A percentile compares a stretch with the other conserved stretches of the same genome.
Conservation (phyloP, 192 early-diverging fungal genomes). For the Linnemannia zychae region DNA sequence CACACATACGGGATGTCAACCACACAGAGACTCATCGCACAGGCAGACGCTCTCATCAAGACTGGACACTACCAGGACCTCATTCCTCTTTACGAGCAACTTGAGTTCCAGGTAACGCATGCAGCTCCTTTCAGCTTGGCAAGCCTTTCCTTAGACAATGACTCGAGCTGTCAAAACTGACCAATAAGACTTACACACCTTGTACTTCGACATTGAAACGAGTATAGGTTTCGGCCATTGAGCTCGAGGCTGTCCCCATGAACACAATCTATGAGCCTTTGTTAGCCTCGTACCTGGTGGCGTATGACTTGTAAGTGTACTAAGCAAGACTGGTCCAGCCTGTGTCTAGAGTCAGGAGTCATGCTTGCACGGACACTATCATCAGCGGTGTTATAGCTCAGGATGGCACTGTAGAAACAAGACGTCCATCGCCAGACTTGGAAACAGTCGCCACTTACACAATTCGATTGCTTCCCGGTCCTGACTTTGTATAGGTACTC, state of each 20-base stretch:
- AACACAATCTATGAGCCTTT: conserved; percentile 50
- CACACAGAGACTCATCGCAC: conserved; percentile 31
- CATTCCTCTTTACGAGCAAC: conserved; percentile 51
- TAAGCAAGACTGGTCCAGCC: not conserved
- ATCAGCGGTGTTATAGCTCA: not conserved
- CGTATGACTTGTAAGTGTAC: conserved; percentile 46
- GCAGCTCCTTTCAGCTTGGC: not conserved
- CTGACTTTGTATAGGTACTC: conserved; percentile 12
- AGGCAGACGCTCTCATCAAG: conserved; percentile 42
- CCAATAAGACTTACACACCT: not conserved
- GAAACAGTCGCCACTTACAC: not conserved
- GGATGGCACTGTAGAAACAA: no score
- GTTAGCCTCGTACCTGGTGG: conserved; percentile 38
- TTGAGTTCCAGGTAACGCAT: conserved; percentile 48
- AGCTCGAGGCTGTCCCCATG: conserved; percentile 50
- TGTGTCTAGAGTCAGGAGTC: not conserved
- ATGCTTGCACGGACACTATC: not conserved
- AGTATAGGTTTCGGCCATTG: conserved; percentile 42
- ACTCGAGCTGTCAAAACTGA: not conserved
- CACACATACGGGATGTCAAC: conserved; percentile 12
- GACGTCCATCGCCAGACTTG: not conserved
- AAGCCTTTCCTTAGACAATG: not conserved
- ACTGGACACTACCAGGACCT: conserved; percentile 50
- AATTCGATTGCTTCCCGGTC: not conserved
- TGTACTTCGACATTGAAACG: not conserved